Conservation (phyloP, 163 green algal genomes). For the Volvox carteri region DNA sequence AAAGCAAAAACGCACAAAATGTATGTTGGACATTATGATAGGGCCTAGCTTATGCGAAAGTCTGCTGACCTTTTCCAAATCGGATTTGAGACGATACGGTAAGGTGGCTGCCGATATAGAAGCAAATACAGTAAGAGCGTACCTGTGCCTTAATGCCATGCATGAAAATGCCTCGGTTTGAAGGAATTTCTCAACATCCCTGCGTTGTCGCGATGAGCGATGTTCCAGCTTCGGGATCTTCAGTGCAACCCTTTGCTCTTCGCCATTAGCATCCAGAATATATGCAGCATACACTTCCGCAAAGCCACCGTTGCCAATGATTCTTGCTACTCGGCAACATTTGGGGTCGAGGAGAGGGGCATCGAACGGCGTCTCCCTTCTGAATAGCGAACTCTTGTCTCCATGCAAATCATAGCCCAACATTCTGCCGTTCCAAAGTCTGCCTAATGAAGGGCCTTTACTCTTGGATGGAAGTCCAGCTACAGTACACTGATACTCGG, state of each 20-base stretch:
- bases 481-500: no score
- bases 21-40: no score
- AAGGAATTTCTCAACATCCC: not conserved
- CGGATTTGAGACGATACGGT: not conserved
- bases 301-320: constrained; percentile 2
- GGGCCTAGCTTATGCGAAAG: no score
- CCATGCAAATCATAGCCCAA: no score
- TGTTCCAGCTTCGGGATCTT: constrained; percentile 1
- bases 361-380: no score
- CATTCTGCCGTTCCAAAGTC: no score
- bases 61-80: no score
- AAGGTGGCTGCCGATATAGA: not conserved
- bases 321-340: not conserved
- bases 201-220: not conserved
- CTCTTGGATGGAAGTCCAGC: no score
- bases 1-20: no score
- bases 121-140: not conserved
- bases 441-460: no score
- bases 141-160: not conserved
- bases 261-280: not conserved
- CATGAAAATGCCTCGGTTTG: not conserved
- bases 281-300: not conserved
- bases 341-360: not conserved
- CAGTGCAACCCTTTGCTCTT: not conserved
- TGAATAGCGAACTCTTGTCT: no score